Percentiles rank a stretch among this genome's conserved stretches.
Evolutionary conservation across 140 eudicot genomes (phyloP).

Genomic region (Anethum foeniculum): DNA sequence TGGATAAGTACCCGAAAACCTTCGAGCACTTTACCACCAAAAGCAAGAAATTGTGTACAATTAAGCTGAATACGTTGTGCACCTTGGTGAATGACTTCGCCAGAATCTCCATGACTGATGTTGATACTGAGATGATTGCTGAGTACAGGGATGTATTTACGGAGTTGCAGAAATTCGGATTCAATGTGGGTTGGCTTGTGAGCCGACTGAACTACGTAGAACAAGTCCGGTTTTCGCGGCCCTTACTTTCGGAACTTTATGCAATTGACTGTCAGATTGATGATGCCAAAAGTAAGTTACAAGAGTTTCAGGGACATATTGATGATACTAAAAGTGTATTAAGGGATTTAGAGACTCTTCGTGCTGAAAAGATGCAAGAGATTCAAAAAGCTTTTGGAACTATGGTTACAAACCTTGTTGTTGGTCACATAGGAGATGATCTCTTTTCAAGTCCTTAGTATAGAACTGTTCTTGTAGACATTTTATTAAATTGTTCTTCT

Average conservation of each 20-base stretch:
- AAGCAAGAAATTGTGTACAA: background rate
- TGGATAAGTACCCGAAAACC: background rate
- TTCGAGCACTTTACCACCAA: background rate
- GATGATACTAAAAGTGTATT: background rate
- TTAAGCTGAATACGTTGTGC: background rate
- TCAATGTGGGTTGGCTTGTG: background rate
- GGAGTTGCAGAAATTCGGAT: background rate
- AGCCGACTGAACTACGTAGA: background rate
- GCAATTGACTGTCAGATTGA: background rate
- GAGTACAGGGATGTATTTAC: background rate
- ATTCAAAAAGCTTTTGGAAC: background rate
- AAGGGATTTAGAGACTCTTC: background rate
- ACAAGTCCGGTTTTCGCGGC: background rate
- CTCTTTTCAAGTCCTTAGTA: background rate
- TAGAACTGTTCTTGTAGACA: too few relatives aligned
- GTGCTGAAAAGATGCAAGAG: background rate
- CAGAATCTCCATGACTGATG: background rate
- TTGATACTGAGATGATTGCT: background rate
- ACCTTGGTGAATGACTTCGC: background rate
- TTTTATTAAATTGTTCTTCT: too few relatives aligned
- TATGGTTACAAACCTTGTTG: background rate
- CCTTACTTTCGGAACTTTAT: background rate
- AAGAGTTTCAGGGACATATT: background rate
- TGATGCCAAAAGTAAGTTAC: background rate
- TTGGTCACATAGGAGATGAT: background rate